Evolutionary conservation across 805 yeast genomes (phyloP), one percentile per base, ranked within the genome.

Genomic region (Metschnikowia chrysomelidarum): DNA sequence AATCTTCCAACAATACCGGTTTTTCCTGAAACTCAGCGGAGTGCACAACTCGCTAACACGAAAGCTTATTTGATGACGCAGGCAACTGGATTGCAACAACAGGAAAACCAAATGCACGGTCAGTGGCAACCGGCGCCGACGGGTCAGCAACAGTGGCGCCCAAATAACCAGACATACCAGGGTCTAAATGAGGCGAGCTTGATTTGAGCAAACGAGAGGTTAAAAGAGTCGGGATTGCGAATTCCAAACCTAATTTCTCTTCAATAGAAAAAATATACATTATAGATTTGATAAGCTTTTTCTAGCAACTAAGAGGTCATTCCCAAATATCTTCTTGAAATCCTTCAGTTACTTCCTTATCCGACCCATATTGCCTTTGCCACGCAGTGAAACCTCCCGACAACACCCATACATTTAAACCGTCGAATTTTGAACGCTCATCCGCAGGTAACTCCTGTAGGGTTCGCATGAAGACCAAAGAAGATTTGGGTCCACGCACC

Each of bases 401-500:
- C 22, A 93, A 63, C 2, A 91, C 81, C 71, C 78, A 82, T 2
- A 91, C 77, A 20, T 71, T 62, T 38, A 77, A 69, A 5, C 58
- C 51, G 2, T 60, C 56, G 33, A 40, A 50, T 17, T 52, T 53
- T 14, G 42, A 36, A 7, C 49, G 34, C 14, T 53, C 51, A 3
- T 51, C 49, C 15, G 51, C 59, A 2, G 49, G 49, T 11, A 59
- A 33, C 9, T 62, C 68, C 27, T 60, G 56, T 10, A 73, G 61
- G 44, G 68, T 67, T 37, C 81, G 59, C 44, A 70, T 51, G 49
- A 83, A 82, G 49, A 66, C 67, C 59, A 80, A 62, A 0, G 97
- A 88, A 3, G 96, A 75, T 3, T 85, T 67, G 0, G 98, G 98
- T 0, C 98, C 98, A 34, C 98, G 67, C 41, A 82, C 94, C 59